A percentile compares a stretch with the other conserved stretches of the same genome.
Evolutionary conservation across 2,329 filamentous ascomycete genomes (phyloP).

Genomic region (Drechslerella stenobrocha): DNA sequence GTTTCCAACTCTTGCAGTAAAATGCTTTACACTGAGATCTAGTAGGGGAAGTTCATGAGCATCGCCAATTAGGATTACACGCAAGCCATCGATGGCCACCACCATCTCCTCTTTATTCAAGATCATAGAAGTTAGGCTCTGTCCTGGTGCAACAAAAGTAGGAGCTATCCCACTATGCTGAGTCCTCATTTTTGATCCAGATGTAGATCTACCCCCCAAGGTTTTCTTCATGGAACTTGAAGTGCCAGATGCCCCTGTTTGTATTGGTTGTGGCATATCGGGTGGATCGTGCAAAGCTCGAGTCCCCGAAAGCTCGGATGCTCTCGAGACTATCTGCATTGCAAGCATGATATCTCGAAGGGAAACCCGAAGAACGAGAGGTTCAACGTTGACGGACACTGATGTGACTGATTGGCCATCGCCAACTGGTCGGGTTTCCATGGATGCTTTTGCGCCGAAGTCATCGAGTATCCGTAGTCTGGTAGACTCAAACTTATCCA

Average conservation of each 20-base stretch:
- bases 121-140: constrained; percentile 35
- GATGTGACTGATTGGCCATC: constrained; percentile 68
- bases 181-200: constrained; percentile 56
- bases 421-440: constrained; percentile 71
- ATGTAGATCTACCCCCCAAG: constrained; percentile 52
- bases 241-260: constrained; percentile 54
- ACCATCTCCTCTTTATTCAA: constrained; percentile 71
- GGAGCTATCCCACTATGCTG: constrained; percentile 57
- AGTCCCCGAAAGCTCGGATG: constrained; percentile 73
- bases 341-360: constrained; percentile 92
- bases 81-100: constrained; percentile 82
- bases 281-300: constrained; percentile 59
- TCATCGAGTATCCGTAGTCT: constrained; percentile 92
- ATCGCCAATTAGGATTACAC: constrained; percentile 92
- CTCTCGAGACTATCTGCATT: constrained; percentile 87
- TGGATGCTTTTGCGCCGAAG: constrained; percentile 85
- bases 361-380: constrained; percentile 84
- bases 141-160: constrained; percentile 40
- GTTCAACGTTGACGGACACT: constrained; percentile 85
- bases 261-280: constrained; percentile 58
- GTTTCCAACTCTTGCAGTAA: constrained; percentile 79
- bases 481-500: constrained; percentile 94
- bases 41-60: constrained; percentile 92
- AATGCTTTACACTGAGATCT: constrained; percentile 89
- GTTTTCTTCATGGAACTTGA: constrained; percentile 31